Evolutionary conservation across 2,329 filamentous ascomycete species (phyloP), one percentile per base, ranked within the genome.

Genomic region (Diplocarpon mali): DNA sequence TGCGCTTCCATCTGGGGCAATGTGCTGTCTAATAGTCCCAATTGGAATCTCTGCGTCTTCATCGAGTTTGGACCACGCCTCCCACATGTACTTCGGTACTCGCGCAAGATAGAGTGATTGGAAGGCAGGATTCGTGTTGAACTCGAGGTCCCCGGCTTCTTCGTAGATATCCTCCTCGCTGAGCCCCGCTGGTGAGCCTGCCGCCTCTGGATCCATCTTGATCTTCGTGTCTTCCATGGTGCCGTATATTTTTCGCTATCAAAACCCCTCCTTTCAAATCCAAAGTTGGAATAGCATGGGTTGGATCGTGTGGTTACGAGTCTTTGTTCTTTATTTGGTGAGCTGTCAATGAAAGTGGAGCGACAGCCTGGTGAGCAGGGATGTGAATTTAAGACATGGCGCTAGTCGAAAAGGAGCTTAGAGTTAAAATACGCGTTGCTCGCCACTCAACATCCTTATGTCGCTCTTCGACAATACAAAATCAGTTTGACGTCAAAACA

Each of bases 41-140:
- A 94, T 76, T 61, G 83, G 75, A 51, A 94, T 83, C 65, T 89
- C 83, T 45, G 83, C 81, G 54, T 93, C 82, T 51, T 90, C 84
- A 56, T 85, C 81, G 12, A 93, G 66, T 53, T 80, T 72, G 24
- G 69, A 67, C 85, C 88, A 93, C 36, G 80, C 75, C 54, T 90
- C 77, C 79, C 86, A 92, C 46, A 94, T 71, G 60, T 84, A 83
- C 52, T 79, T 78, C 15, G 88, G 87, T 35, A 94, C 71, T 52
- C 85, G 82, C 42, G 85, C 81, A 40, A 94, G 71, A 69, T 86
- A 93, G 27, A 76, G 60, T 41, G 61, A 63, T 53, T 73, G 68
- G 27, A 52, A 60, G 5, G 47, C 48, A 7, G 54, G 51, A 28
- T 60, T 54, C 34, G 49, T 51, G 39, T 62, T 62, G 58, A 82